A percentile compares a stretch with the other conserved stretches of the same genome.
These are phyloP conservation scores for Corniculantispora saksenae DNA, from an alignment of 2,329 filamentous ascomycete genomes.

Conservation along the genomic window DNA sequence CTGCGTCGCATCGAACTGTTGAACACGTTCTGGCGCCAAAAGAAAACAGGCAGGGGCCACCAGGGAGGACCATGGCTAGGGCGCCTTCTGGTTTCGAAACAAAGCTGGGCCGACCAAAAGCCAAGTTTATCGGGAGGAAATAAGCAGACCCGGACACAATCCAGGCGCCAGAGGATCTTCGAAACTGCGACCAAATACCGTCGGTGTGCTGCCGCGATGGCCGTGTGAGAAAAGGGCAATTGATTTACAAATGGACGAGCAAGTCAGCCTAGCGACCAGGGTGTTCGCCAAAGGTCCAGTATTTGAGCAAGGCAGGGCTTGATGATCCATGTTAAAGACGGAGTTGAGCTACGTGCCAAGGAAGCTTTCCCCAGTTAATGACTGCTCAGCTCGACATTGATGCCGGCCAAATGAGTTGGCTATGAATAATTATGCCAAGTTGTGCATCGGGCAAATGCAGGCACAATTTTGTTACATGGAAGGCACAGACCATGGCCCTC, in stretches of 20 bases:
- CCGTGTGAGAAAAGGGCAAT: background rate
- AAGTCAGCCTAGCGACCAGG: background rate
- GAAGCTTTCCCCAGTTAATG: background rate
- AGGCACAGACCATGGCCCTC: background rate
- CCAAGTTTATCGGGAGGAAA: background rate
- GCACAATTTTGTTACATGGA: background rate
- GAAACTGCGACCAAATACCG: background rate
- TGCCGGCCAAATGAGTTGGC: background rate
- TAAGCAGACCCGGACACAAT: background rate
- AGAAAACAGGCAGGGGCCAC: background rate
- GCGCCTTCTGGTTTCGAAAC: background rate
- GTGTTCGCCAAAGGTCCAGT: background rate
- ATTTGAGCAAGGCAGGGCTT: background rate
- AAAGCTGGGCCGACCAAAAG: background rate
- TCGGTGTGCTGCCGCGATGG: background rate
- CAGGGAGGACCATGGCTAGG: background rate
- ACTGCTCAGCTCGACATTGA: background rate
- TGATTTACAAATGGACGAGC: background rate
- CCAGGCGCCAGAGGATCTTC: background rate
- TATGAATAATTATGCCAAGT: background rate
- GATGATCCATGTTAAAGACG: background rate
- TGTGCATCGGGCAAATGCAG: background rate
- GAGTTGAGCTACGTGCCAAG: background rate
- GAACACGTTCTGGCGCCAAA: background rate
- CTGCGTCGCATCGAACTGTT: background rate